Evolutionary conservation across 345 rosid genomes (phyloP).

Genomic region (Isatis tinctoria): DNA sequence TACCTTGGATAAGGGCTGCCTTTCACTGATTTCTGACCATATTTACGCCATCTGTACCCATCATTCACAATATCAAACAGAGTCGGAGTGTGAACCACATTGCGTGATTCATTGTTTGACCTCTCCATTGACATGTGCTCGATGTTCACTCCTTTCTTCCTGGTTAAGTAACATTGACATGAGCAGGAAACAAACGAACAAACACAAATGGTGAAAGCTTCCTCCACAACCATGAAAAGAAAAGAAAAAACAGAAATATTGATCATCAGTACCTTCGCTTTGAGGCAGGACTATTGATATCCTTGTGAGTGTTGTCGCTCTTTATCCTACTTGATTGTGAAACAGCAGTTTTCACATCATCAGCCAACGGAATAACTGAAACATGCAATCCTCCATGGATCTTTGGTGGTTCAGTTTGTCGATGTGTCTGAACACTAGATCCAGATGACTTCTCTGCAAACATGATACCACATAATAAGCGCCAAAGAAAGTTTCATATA

Average conservation of each 20-base stretch:
- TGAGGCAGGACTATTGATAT: constrained; percentile 44
- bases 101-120: constrained; percentile 48
- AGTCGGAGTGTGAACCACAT: constrained; percentile 55
- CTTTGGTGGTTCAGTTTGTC: constrained; percentile 32
- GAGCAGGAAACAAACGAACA: not conserved
- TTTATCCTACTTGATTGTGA: constrained; percentile 46
- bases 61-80: constrained; percentile 73
- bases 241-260: not conserved
- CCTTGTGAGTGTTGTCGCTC: constrained; percentile 38
- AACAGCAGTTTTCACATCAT: constrained; percentile 39
- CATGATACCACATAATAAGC: constrained; percentile 4
- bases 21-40: constrained; percentile 95
- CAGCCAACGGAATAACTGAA: constrained; percentile 30
- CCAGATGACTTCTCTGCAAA: constrained; percentile 46
- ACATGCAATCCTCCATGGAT: constrained; percentile 31
- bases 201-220: not conserved
- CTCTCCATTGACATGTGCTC: constrained; percentile 45
- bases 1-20: constrained; percentile 97
- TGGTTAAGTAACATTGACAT: constrained; percentile 32
- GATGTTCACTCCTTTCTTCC: constrained; percentile 53
- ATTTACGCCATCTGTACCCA: constrained; percentile 98
- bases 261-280: constrained; percentile 58
- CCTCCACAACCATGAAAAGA: not conserved
- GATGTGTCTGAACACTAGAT: constrained; percentile 39
- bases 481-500: not conserved